phyloP scores from a whole-genome alignment of 2,329 filamentous ascomycete species.

The Fusarium sacchari region DNA sequence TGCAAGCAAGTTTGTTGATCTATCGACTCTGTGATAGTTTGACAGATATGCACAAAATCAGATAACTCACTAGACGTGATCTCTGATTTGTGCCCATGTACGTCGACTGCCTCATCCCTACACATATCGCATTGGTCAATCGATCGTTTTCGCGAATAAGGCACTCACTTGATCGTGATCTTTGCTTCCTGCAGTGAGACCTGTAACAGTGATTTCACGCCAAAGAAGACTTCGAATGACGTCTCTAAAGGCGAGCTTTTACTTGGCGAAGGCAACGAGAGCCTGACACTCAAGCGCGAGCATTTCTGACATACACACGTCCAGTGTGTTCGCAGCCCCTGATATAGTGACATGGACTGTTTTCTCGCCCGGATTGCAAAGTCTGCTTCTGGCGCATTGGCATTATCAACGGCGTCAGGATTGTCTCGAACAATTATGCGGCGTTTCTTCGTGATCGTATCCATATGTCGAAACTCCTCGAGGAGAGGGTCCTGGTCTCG shows the following conservation, averaged over 20 bases:
- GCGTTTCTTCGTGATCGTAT: background rate
- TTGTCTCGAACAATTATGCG: background rate
- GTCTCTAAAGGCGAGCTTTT: background rate
- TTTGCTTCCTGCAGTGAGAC: background rate
- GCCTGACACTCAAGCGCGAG: background rate
- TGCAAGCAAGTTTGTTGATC: background rate
- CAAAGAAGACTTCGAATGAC: background rate
- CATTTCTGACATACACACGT: background rate
- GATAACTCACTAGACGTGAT: background rate
- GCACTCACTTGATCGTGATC: background rate
- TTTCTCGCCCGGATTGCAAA: background rate
- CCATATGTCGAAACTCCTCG: background rate
- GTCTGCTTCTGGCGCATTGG: background rate
- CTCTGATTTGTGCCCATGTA: background rate
- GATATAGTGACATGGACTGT: background rate
- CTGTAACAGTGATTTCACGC: background rate
- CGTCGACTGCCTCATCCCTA: background rate
- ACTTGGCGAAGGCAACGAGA: background rate
- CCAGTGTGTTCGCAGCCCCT: background rate
- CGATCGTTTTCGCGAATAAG: background rate
- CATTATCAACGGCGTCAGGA: background rate
- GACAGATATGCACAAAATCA: background rate
- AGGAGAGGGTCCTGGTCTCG: background rate
- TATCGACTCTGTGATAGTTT: background rate
- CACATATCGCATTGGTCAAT: background rate